Conservation (phyloP, 2,329 filamentous ascomycete species). For the Beauveria caledonica region DNA sequence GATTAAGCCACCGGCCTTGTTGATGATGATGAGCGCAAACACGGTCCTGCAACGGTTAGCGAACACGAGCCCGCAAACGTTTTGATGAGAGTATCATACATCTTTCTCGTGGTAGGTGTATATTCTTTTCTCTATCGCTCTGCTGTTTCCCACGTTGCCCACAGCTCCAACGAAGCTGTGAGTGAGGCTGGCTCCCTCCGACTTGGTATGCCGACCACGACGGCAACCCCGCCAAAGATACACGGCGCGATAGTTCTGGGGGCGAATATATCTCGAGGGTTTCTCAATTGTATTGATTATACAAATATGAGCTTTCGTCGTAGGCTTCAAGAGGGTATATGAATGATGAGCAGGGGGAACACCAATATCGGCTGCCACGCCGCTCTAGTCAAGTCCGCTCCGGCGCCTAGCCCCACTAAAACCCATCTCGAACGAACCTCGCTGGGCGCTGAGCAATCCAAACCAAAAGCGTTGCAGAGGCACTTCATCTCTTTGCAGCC, state of each 20-base stretch:
- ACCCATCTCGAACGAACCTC: constrained; percentile 3
- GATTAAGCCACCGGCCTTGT: constrained; percentile 93
- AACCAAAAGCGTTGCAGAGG: neutral
- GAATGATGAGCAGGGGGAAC: constrained; percentile 3
- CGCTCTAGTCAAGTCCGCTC: neutral
- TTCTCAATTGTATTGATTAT: neutral
- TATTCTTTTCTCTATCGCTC: neutral
- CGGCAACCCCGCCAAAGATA: neutral
- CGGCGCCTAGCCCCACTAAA: constrained; percentile 6
- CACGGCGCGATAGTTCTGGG: no score
- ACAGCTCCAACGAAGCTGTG: neutral
- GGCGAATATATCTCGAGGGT: neutral
- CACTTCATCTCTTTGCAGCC: neutral
- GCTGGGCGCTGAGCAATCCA: neutral
- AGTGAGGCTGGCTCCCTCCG: neutral
- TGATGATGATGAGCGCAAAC: constrained; percentile 93
- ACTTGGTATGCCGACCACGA: neutral
- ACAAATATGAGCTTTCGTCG: neutral
- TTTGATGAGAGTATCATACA: neutral
- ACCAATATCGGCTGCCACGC: neutral
- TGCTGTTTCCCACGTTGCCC: neutral
- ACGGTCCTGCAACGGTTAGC: constrained; percentile 60
- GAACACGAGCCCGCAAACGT: neutral
- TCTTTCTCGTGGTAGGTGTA: neutral
- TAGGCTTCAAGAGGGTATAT: neutral